phyloP scores from a whole-genome alignment of 768 basidiomycete genomes.

The Sarcodon sp. region DNA sequence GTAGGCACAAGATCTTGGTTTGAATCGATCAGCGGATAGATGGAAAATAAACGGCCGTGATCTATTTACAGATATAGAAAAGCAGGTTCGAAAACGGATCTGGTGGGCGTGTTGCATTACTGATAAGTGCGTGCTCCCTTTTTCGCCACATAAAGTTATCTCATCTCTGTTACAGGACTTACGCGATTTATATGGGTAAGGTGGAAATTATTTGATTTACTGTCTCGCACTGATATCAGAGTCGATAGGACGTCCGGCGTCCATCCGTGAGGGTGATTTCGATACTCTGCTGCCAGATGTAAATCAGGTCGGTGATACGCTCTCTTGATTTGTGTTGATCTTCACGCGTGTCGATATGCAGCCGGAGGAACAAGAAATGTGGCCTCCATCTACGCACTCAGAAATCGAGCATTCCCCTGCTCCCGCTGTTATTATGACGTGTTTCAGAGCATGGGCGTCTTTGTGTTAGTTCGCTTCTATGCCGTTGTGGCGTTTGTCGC shows the following conservation, averaged over 20 bases:
- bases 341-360: constrained; percentile 14
- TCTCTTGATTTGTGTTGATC: not conserved
- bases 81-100: constrained; percentile 59
- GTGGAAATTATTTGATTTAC: not conserved
- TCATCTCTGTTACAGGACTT: constrained; percentile 31
- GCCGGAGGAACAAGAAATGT: constrained; percentile 45
- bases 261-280: constrained; percentile 58
- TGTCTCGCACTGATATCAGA: constrained; percentile 2
- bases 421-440: constrained; percentile 35
- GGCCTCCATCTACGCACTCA: constrained; percentile 33
- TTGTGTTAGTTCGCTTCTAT: constrained; percentile 33
- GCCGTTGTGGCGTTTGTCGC: not conserved
- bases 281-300: constrained; percentile 51
- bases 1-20: constrained; percentile 68
- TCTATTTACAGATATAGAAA: constrained; percentile 50
- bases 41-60: constrained; percentile 56
- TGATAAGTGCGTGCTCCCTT: constrained; percentile 40
- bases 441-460: constrained; percentile 40
- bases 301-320: constrained; percentile 26
- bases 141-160: constrained; percentile 3
- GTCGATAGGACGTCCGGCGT: constrained; percentile 44
- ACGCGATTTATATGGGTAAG: constrained; percentile 63
- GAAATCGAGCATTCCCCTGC: constrained; percentile 31
- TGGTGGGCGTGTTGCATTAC: constrained; percentile 70
- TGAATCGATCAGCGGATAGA: constrained; percentile 65